A percentile compares a stretch with the other conserved stretches of the same genome.
These are phyloP conservation scores for Hemerocallis citrina DNA, from an alignment of 106 monocot genomes.

Conservation along the genomic window DNA sequence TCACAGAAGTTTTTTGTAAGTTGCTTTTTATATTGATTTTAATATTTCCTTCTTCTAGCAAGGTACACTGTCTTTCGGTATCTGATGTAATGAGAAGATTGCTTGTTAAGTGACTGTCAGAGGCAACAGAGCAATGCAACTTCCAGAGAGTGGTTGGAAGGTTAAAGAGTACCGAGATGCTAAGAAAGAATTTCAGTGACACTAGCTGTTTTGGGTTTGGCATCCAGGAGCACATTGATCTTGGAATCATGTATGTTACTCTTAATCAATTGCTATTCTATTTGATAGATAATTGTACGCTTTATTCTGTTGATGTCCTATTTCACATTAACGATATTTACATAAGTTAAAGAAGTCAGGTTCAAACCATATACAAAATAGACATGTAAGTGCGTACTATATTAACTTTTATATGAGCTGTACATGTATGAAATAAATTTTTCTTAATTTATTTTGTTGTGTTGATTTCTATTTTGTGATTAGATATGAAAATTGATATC, in stretches of 20 bases:
- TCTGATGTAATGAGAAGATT: constrained; percentile 73
- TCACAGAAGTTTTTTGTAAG: no score
- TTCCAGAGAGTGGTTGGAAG: constrained; percentile 65
- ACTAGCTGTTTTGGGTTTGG: constrained; percentile 86
- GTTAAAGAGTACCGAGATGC: constrained; percentile 71
- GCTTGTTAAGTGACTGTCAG: constrained; percentile 67
- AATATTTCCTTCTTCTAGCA: constrained; percentile 28
- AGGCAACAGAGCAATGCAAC: constrained; percentile 79
- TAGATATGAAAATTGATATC: no score
- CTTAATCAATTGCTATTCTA: neutral
- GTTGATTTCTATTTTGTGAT: no score
- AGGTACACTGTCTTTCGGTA: constrained; percentile 73
- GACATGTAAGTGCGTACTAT: no score
- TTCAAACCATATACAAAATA: no score
- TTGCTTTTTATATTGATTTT: no score
- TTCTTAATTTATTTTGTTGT: no score
- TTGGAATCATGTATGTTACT: constrained; percentile 64
- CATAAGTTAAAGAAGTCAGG: no score
- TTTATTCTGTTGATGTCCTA: no score
- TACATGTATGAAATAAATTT: no score
- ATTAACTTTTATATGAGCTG: no score
- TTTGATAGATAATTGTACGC: neutral
- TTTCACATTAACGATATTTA: no score
- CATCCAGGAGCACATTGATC: constrained; percentile 78
- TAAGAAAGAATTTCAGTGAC: constrained; percentile 72